Conservation (phyloP, 768 basidiomycete genomes). For the Russula sp. region DNA sequence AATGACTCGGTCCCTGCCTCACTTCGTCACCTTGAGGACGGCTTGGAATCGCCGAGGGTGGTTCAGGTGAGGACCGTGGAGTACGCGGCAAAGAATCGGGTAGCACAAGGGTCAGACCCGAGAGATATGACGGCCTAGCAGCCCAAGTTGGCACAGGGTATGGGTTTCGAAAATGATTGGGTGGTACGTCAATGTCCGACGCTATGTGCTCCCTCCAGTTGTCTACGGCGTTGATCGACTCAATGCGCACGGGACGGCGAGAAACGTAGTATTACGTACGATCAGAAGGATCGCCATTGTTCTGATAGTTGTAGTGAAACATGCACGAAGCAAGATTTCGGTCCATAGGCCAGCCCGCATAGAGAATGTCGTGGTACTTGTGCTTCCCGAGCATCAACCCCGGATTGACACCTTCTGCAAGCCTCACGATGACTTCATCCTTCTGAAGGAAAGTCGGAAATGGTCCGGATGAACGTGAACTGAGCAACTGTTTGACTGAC, state of each 20-base stretch:
- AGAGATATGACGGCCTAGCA: not conserved
- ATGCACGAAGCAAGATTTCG: constrained; percentile 3
- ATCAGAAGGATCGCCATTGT: constrained; percentile 13
- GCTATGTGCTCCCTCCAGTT: constrained; percentile 12
- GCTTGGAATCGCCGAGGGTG: not conserved
- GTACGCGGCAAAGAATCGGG: constrained; percentile 8
- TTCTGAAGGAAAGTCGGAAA: constrained; percentile 7
- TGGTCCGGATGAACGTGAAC: not conserved
- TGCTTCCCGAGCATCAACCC: constrained; percentile 13
- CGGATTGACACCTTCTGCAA: constrained; percentile 1
- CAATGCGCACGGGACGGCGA: not conserved
- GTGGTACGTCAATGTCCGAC: not conserved
- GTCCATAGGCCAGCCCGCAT: not conserved
- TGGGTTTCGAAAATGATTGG: constrained; percentile 5
- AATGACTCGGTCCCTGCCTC: not conserved
- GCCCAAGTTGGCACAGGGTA: constrained; percentile 18
- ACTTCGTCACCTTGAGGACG: not conserved
- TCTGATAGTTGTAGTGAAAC: constrained; percentile 12
- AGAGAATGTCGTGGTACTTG: constrained; percentile 12
- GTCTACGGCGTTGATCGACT: constrained; percentile 1
- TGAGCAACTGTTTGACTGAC: constrained; percentile 10
- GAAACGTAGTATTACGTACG: constrained; percentile 7
- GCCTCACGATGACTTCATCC: constrained; percentile 16
- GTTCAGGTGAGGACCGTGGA: constrained; percentile 3
- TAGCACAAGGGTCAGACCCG: not conserved